Evolutionary conservation across 2,329 filamentous ascomycete genomes (phyloP), one percentile per base, ranked within the genome.

Genomic region (Ophiocordyceps camponoti-saundersi): DNA sequence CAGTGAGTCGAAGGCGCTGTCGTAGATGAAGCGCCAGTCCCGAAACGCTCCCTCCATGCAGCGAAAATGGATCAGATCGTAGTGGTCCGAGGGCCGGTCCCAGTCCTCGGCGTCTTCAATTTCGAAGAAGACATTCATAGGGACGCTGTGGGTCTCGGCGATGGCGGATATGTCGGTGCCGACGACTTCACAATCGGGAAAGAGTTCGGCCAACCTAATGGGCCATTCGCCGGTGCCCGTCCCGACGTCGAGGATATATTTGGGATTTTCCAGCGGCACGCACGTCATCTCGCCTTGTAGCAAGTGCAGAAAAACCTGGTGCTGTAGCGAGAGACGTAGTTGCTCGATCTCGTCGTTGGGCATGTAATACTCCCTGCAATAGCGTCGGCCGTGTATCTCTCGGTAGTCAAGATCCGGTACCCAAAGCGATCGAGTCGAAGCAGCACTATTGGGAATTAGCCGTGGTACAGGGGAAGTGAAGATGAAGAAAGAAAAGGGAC

Each of bases 271-370:
- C 6, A 73, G 56, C 3, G 65, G 63, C 7, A 66, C 65, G n/a
- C 64, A 63, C 21, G 65, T 70, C 32, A 69, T 56, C 48, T 69
- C 63, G 49, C 65, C 65, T 32, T 67, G 63, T 45, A 73, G 65
- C 16, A 68, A 61, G 47, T 71, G 70, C 6, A 79, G 61, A 54
- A 77, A 81, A 44, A 81, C 72, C 56, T 81, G 77, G 52, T 83
- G 77, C 39, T 76, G 65, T 46, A 83, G 66, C 48, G 73, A 71
- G 45, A 80, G 59, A 41, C 79, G 74, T 43, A 76, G 75, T 58
- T 81, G 77, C 56, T 83, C 79, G 43, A 69, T 62, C 43, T 80
- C 74, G 54, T 82, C 79, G 57, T 80, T 81, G 15, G 79, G 79
- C 70, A 82, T 79, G 57, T 69, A 77, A 55, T 81, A 82, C 32